A percentile compares a stretch with the other conserved stretches of the same genome.
Evolutionary conservation across 192 early-diverging fungal genomes (phyloP).

Genomic region (Spizellomyces punctatus): DNA sequence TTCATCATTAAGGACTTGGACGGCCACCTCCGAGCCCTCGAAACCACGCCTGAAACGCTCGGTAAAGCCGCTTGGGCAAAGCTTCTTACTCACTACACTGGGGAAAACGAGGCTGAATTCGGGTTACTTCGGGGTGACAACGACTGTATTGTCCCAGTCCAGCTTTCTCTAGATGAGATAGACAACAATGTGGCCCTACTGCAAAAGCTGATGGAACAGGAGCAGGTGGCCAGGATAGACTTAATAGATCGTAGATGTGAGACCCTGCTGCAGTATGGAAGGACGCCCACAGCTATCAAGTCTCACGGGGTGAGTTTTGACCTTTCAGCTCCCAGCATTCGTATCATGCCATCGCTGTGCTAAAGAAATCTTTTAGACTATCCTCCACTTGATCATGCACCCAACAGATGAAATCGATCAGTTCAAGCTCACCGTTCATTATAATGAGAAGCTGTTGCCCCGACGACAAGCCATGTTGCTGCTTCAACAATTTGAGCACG

Average conservation of each 20-base stretch:
- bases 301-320: background rate
- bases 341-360: background rate
- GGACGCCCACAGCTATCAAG: background rate
- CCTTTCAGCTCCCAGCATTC: too few relatives aligned
- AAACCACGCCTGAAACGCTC: background rate
- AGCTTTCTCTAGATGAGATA: background rate
- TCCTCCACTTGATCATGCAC: too few relatives aligned
- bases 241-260: background rate
- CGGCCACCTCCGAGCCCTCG: too few relatives aligned
- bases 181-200: background rate
- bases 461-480: background rate
- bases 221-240: background rate
- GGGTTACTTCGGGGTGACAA: background rate
- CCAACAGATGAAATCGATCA: too few relatives aligned
- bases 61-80: slow-evolving; percentile 15
- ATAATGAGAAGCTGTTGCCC: background rate
- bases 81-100: slow-evolving; percentile 1
- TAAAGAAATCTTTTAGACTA: background rate
- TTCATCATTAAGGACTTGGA: too few relatives aligned
- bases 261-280: background rate
- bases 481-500: background rate
- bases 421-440: background rate
- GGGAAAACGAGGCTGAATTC: background rate
- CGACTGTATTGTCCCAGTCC: background rate
- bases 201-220: background rate